Evolutionary conservation across 2,329 filamentous ascomycete species (phyloP).

Genomic region (Botrytis byssoidea): DNA sequence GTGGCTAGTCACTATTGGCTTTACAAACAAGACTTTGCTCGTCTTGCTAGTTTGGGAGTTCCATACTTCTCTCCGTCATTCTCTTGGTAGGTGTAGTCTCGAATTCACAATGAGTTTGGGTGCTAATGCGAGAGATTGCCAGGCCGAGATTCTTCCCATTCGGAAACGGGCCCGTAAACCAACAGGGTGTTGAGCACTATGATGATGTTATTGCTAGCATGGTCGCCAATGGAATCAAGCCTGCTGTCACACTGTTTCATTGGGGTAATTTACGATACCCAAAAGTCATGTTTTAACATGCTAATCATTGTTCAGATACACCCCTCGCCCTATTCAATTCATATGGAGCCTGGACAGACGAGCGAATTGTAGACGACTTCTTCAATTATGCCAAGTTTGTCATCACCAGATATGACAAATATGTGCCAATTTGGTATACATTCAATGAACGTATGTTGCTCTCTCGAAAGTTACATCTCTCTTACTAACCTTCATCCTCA

Average conservation of each 20-base stretch:
- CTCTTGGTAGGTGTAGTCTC: slow-evolving; percentile 31
- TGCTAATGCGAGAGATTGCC: background rate
- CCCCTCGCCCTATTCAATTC: slow-evolving; percentile 42
- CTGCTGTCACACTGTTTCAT: slow-evolving; percentile 49
- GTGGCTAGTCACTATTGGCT: slow-evolving; percentile 53
- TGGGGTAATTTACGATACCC: slow-evolving; percentile 19
- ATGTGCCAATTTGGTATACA: slow-evolving; percentile 53
- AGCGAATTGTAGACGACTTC: slow-evolving; percentile 50
- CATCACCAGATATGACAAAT: slow-evolving; percentile 51
- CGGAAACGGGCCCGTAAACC: slow-evolving; percentile 50
- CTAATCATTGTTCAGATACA: slow-evolving; percentile 27
- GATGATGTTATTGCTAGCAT: slow-evolving; percentile 53
- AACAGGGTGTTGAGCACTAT: slow-evolving; percentile 52
- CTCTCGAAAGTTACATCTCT: slow-evolving; percentile 20
- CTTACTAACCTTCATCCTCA: slow-evolving; percentile 17
- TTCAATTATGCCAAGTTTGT: slow-evolving; percentile 54
- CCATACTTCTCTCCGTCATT: slow-evolving; percentile 48
- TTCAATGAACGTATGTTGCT: slow-evolving; percentile 50
- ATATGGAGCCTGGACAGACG: slow-evolving; percentile 47
- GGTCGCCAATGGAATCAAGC: slow-evolving; percentile 50
- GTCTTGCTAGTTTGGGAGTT: slow-evolving; percentile 51
- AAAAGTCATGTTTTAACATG: background rate
- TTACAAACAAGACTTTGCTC: slow-evolving; percentile 56
- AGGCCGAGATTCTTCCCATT: slow-evolving; percentile 51
- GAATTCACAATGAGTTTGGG: no score